Percentiles rank a stretch among this genome's conserved stretches.
Conservation (phyloP, 1,284 basidiomycete species). For the Puccinia hordei region DNA sequence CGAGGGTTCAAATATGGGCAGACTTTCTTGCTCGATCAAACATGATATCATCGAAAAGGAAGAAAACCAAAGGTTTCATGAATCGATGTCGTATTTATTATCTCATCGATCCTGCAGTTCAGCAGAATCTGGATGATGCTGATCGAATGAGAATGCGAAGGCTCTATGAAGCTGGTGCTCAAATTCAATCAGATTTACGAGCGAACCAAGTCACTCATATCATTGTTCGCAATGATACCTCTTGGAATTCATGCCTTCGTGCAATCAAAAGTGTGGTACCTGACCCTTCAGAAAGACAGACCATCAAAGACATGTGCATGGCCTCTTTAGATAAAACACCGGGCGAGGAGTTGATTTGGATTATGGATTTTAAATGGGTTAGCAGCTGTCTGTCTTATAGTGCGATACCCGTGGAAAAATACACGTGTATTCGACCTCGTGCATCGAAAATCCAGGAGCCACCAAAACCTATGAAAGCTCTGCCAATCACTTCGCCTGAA, state of each 20-base stretch:
- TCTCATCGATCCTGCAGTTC: conserved; percentile 16
- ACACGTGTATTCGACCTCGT: conserved; percentile 33
- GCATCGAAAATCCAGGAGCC: neutral
- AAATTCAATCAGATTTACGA: conserved; percentile 30
- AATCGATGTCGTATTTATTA: conserved; percentile 45
- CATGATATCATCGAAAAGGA: neutral
- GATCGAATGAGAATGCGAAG: conserved; percentile 47
- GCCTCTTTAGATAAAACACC: conserved; percentile 22
- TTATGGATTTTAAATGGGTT: conserved; percentile 43
- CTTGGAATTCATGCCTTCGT: conserved; percentile 33
- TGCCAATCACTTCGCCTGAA: neutral
- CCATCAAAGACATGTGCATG: conserved; percentile 25
- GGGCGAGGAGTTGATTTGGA: conserved; percentile 46
- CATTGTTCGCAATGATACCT: conserved; percentile 18
- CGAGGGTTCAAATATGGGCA: conserved; percentile 40
- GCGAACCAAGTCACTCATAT: conserved; percentile 40
- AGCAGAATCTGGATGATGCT: conserved; percentile 16
- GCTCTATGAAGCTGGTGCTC: conserved; percentile 40
- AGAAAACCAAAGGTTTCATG: conserved; percentile 30
- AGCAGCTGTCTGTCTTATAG: conserved; percentile 26
- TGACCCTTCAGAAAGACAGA: conserved; percentile 26
- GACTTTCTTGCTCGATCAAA: conserved; percentile 18
- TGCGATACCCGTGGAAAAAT: conserved; percentile 30
- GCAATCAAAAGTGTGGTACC: conserved; percentile 14
- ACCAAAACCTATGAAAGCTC: neutral